Evolutionary conservation across 208 protist genomes (phyloP).

Genomic region (Leishmania mexicana): DNA sequence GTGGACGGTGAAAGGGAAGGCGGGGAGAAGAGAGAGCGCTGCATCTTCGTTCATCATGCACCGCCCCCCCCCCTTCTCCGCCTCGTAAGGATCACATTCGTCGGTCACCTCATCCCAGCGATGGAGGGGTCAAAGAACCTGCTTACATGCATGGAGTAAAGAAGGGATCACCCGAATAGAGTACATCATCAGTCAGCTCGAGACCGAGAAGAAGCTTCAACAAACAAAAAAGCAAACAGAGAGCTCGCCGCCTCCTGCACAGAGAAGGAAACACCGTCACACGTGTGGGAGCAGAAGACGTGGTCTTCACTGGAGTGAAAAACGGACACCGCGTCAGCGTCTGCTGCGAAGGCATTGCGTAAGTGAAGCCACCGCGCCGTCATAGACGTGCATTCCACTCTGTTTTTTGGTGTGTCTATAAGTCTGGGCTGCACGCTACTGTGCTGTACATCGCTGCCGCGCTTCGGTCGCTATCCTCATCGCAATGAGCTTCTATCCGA

Average conservation of each 20-base stretch:
- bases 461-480: not conserved
- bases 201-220: not conserved
- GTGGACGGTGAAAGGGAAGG: not conserved
- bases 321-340: too few relatives aligned
- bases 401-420: not conserved
- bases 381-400: not conserved
- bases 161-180: not conserved
- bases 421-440: not conserved
- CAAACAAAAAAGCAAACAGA: constrained; percentile 8
- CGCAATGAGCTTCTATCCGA: not conserved
- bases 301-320: not conserved
- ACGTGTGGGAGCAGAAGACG: not conserved
- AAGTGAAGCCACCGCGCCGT: too few relatives aligned
- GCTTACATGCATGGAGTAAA: not conserved
- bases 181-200: not conserved
- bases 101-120: too few relatives aligned
- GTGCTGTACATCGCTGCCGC: not conserved
- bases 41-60: not conserved
- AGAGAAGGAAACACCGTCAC: not conserved
- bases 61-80: not conserved
- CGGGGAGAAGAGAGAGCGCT: not conserved
- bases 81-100: not conserved
- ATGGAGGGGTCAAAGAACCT: not conserved
- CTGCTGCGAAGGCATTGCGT: not conserved
- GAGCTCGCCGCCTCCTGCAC: not conserved